A percentile compares a stretch with the other conserved stretches of the same genome.
phyloP scores from a whole-genome alignment of 1,284 basidiomycete genomes.

The Melanopsichium pennsylvanicum region DNA sequence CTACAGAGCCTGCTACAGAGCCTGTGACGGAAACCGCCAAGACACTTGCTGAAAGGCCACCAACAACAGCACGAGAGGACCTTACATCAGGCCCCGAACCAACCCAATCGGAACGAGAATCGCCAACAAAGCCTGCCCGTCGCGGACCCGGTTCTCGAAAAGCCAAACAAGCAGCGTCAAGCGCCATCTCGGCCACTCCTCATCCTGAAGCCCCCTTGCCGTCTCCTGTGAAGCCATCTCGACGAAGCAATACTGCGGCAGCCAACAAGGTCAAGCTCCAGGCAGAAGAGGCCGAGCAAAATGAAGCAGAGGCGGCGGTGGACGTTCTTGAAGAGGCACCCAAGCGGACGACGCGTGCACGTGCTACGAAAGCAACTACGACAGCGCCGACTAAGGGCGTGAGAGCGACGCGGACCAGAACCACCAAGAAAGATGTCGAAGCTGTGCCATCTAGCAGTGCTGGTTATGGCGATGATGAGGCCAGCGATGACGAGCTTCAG shows the following conservation, averaged over 20 bases:
- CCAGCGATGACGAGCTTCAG: slow-evolving; percentile 22
- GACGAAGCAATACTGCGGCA: slow-evolving; percentile 3
- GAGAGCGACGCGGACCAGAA: slow-evolving; percentile 4
- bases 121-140: slow-evolving; percentile 19
- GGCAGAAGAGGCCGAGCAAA: neutral
- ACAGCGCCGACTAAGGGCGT: slow-evolving; percentile 2
- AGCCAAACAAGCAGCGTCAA: slow-evolving; percentile 20
- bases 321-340: slow-evolving; percentile 4
- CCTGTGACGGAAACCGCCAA: too few species aligned
- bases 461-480: slow-evolving; percentile 37
- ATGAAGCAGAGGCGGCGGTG: slow-evolving; percentile 1
- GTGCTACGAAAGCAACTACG: neutral
- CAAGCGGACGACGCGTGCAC: slow-evolving; percentile 19
- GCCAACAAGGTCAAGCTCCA: neutral
- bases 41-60: too few species aligned
- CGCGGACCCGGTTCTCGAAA: slow-evolving; percentile 18
- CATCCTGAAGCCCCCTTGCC: neutral
- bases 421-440: neutral
- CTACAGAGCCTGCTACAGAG: too few species aligned
- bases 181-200: slow-evolving; percentile 16
- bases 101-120: slow-evolving; percentile 13
- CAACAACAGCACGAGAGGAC: too few species aligned
- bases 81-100: too few species aligned
- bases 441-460: slow-evolving; percentile 25
- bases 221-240: slow-evolving; percentile 17